phyloP scores from a whole-genome alignment of 202 grass and related monocot species.

The Schoenoplectus triqueter region DNA sequence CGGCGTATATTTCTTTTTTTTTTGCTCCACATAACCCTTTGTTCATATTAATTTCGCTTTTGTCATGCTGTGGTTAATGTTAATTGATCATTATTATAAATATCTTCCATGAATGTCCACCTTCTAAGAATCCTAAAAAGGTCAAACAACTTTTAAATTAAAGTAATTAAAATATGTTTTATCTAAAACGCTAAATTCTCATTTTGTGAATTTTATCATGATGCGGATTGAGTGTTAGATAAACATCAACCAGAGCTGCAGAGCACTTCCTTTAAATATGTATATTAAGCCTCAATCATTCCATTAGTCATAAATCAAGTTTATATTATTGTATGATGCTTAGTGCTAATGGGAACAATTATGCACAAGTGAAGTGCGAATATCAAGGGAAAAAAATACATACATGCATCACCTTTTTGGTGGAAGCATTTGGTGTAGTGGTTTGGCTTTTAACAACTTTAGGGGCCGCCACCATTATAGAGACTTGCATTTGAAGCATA shows the following conservation, averaged over 20 bases:
- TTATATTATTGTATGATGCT: background rate
- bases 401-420: slow-evolving; percentile 13
- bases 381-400: background rate
- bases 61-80: no score
- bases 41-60: no score
- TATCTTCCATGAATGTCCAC: background rate
- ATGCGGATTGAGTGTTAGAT: background rate
- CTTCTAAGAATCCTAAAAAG: background rate
- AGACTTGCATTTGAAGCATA: slow-evolving; percentile 10
- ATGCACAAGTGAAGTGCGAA: background rate
- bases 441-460: background rate
- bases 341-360: slow-evolving; percentile 12
- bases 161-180: no score
- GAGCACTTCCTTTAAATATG: background rate
- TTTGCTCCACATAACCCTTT: no score
- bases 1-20: no score
- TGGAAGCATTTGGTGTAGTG: slow-evolving; percentile 29
- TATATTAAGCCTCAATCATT: background rate
- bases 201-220: background rate
- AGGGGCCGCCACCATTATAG: background rate
- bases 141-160: background rate
- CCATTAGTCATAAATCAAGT: background rate
- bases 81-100: background rate
- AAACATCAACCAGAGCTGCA: background rate
- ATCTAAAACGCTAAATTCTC: background rate